Conservation (phyloP, 768 basidiomycete genomes). For the Trametes elegans region DNA sequence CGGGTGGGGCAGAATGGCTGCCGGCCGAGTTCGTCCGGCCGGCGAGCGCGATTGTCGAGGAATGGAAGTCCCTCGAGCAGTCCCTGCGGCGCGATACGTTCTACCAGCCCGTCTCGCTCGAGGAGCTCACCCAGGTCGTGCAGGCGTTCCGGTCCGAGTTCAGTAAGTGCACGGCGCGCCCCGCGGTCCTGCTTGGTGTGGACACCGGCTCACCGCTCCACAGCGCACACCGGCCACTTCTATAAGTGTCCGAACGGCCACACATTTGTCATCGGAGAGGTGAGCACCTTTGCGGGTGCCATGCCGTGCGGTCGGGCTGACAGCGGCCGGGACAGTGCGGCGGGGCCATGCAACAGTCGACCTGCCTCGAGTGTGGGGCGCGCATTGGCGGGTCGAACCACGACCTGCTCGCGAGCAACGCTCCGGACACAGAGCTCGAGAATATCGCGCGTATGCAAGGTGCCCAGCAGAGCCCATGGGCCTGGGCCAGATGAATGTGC, state of each 20-base stretch:
- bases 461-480: conserved; percentile 21
- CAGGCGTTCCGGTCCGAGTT: conserved; percentile 43
- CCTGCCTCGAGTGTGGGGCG: conserved; percentile 30
- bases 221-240: conserved; percentile 30
- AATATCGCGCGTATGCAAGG: conserved; percentile 23
- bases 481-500: conserved; percentile 3
- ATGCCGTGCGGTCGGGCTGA: not conserved
- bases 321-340: conserved; percentile 23
- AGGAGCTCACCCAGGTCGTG: conserved; percentile 52
- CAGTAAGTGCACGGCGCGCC: conserved; percentile 32
- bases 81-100: conserved; percentile 43
- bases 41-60: conserved; percentile 39
- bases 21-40: conserved; percentile 38
- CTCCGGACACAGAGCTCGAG: conserved; percentile 24
- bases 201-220: not conserved
- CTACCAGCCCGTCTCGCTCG: conserved; percentile 50
- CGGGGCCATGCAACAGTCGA: conserved; percentile 23
- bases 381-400: conserved; percentile 30
- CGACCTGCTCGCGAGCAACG: conserved; percentile 20
- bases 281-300: conserved; percentile 3
- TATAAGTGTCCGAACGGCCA: conserved; percentile 35
- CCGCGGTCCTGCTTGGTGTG: not conserved
- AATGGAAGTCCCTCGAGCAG: conserved; percentile 44
- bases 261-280: conserved; percentile 29
- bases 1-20: conserved; percentile 39